Base-by-base conservation (phyloP, 2,329 filamentous ascomycete genomes). In the Penicillium italicum region DNA sequence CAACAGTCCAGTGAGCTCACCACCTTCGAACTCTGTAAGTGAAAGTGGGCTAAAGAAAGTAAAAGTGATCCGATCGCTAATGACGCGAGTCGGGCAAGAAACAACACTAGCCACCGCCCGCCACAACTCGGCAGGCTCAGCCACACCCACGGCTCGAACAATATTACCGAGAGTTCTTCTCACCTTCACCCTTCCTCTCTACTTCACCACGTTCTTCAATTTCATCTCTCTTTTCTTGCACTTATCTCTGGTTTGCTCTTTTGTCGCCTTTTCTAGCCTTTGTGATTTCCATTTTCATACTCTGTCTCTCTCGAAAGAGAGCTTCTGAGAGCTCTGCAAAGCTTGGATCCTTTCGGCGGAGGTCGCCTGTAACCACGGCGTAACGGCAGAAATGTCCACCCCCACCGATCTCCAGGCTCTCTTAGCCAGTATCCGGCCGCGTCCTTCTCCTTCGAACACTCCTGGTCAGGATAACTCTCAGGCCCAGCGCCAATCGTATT, bases 331-430 rank as follows among this genome's bases (percentile, higher is more conserved):
- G 62, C 61, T 65, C 43, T 46, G 50, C 41, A 42, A 58, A 67
- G 66, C 64, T 70, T 64, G 63, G 58, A 58, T 58, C 60, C 57
- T 16, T 53, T 60, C 33, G 34, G 64, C 66, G 60, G 64, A 65
- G 66, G 67, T 69, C 66, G 66, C 62, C 64, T 63, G 54, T 54
- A 47, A 57, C 50, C 51, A 52, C 57, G 68, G 68, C 67, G 68
- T 67, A 68, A 49, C 61, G 72, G 67, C 72, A 75, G 74, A 74
- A 75, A 78, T 78, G 76, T 77, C 76, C 60, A 74, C 73, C 66
- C 72, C 73, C 56, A 74, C 71, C 57, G 75, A 79, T 69, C 67
- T 79, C 55, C 76, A 77, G 67, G 74, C 76, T 66, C 72, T 79
- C 34, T 69, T 79, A 65, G 75, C 76, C 50, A 77, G 73, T 59